Evolutionary conservation across 2,329 filamentous ascomycete genomes (phyloP), one percentile per base, ranked within the genome.

Genomic region (Fusarium anguioides): DNA sequence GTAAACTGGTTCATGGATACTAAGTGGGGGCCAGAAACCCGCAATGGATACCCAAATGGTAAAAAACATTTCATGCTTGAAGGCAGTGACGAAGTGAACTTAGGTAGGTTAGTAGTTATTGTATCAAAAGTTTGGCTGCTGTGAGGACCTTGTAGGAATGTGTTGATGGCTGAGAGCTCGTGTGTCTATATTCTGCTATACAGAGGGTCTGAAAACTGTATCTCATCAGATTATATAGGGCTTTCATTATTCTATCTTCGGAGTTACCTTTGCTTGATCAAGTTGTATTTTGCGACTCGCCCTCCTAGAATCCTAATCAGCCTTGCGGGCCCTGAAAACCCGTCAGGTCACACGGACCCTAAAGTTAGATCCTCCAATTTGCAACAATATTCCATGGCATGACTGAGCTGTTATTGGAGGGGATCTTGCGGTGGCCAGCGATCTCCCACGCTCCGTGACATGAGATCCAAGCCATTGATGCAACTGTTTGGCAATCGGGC

Each of bases 211-310:
- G 20, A 14, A 37, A n/a, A n/a, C n/a, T n/a, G n/a, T n/a, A n/a
- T n/a, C n/a, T n/a, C n/a, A n/a, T n/a, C n/a, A n/a, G n/a, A n/a
- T n/a, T n/a, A n/a, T n/a, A n/a, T n/a, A n/a, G n/a, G n/a, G n/a
- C n/a, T n/a, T n/a, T n/a, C n/a, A n/a, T n/a, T n/a, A n/a, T n/a
- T n/a, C n/a, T n/a, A 10, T 48, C 17, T 18, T 36, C n/a, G 31
- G 44, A 47, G 42, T 18, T 29, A 53, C n/a, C n/a, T n/a, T n/a
- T 46, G 20, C 54, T 49, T 12, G n/a, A 46, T 64, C 44, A 44
- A 53, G 64, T 23, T 60, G 18, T 40, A 68, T 68, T 41, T 31
- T 46, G 45, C 46, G 45, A 67, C 47, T 45, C 20, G 54, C 31
- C 33, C 44, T 41, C 35, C 20, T n/a, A n/a, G n/a, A n/a, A n/a